These are phyloP conservation scores for Boletus patriciae DNA, from an alignment of 768 basidiomycete species.

Conservation along the genomic window DNA sequence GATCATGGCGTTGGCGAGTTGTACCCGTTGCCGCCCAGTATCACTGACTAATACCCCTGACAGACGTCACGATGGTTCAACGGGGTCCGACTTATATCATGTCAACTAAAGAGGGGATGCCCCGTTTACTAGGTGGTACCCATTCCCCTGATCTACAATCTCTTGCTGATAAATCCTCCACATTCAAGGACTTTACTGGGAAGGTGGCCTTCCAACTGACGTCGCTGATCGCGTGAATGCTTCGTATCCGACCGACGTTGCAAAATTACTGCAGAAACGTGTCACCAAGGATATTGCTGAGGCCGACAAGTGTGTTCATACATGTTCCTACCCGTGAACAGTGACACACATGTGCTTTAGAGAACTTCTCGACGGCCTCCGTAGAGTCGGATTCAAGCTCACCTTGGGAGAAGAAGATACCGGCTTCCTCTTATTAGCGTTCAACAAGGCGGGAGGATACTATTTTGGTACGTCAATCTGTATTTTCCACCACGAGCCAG, in stretches of 20 bases:
- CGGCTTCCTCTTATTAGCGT: slow-evolving; percentile 51
- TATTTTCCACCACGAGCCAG: not conserved
- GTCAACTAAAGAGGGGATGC: slow-evolving; percentile 42
- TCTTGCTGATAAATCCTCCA: not conserved
- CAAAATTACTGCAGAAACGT: slow-evolving; percentile 36
- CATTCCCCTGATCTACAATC: slow-evolving; percentile 14
- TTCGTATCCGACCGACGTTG: slow-evolving; percentile 42
- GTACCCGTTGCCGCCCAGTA: not conserved
- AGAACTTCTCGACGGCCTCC: slow-evolving; percentile 54
- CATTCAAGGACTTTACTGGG: slow-evolving; percentile 39
- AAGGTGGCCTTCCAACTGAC: slow-evolving; percentile 48
- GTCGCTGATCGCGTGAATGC: slow-evolving; percentile 55
- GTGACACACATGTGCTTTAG: slow-evolving; percentile 25
- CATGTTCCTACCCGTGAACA: not conserved
- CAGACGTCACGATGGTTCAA: slow-evolving; percentile 51
- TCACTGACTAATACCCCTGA: not conserved
- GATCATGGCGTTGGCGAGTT: slow-evolving; percentile 46
- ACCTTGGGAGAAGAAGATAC: slow-evolving; percentile 51
- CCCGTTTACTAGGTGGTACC: slow-evolving; percentile 20
- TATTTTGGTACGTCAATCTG: slow-evolving; percentile 51
- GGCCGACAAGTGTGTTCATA: slow-evolving; percentile 49
- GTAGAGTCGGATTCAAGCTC: slow-evolving; percentile 55
- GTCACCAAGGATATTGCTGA: slow-evolving; percentile 47
- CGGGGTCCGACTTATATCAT: slow-evolving; percentile 56
- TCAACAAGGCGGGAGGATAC: slow-evolving; percentile 57